These are phyloP conservation scores for Serpula lacrymans DNA, from an alignment of 768 basidiomycete species.

Conservation along the genomic window DNA sequence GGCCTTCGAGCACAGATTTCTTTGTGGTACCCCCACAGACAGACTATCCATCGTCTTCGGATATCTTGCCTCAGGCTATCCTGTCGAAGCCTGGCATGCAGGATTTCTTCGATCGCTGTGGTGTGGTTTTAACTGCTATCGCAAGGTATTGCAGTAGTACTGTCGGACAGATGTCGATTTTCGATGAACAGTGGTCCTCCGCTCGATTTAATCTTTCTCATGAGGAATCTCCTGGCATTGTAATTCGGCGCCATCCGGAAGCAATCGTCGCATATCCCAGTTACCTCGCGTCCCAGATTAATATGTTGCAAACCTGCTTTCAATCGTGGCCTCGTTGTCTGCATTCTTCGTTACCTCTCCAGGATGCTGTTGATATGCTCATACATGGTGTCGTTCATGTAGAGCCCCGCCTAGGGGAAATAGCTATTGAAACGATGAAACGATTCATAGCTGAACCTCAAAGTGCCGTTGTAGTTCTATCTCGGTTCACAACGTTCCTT, in stretches of 20 bases:
- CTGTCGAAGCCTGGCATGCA: constrained; percentile 63
- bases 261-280: constrained; percentile 64
- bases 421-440: constrained; percentile 62
- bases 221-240: constrained; percentile 67
- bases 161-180: constrained; percentile 74
- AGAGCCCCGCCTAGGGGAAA: constrained; percentile 70
- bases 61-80: constrained; percentile 52
- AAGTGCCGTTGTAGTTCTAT: constrained; percentile 55
- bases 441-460: constrained; percentile 65
- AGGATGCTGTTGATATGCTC: constrained; percentile 73
- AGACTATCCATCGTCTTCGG: constrained; percentile 72
- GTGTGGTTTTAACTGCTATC: constrained; percentile 53
- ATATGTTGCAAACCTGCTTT: constrained; percentile 71
- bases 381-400: constrained; percentile 82
- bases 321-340: constrained; percentile 84
- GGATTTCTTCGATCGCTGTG: constrained; percentile 68
- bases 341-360: constrained; percentile 48
- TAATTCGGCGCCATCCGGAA: constrained; percentile 67
- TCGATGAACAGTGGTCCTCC: constrained; percentile 81
- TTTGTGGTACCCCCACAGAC: constrained; percentile 43
- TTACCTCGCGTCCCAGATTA: constrained; percentile 57
- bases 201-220: constrained; percentile 55
- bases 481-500: constrained; percentile 65
- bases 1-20: constrained; percentile 80
- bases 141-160: constrained; percentile 56